Base-by-base conservation (phyloP, 768 basidiomycete species). In the Tulasnella sp. region DNA sequence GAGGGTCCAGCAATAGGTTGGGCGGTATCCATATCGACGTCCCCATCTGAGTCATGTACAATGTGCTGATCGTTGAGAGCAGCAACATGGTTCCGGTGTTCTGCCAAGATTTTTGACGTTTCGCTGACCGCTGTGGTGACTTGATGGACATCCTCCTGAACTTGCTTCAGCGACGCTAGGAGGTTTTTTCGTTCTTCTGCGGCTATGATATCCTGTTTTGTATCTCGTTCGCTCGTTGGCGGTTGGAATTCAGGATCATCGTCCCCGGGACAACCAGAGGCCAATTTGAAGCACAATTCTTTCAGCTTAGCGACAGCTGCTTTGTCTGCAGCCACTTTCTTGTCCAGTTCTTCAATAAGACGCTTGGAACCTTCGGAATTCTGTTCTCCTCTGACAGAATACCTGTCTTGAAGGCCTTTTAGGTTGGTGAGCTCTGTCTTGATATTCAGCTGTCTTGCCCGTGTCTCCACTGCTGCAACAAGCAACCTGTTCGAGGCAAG, bases 241-340 rank as follows among this genome's bases (percentile, higher is more conserved):
- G 64, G 64, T 34, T 69, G 64, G 64, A 69, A 37, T 9, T 69
- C 64, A 12, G 31, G 31, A 18, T 69, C 31, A 31, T 69, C 64
- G 34, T 69, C 64, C 28, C 64, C 64, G 18, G 64, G 64, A 31
- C 31, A 3, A 12, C 64, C 64, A 24, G 64, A 69, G 3, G 64
- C 64, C 16, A 69, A 20, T 18, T 37, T 22, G 34, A 69, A 69
- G 64, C 64, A 69, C 12, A 69, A 28, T 28, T 69, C 64, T 37
- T 69, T 69, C 14, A 69, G 64, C 28, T 69, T 69, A 14, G 64
- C 64, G 28, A 69, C 64, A 37, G 64, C 64, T 34, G 64, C 64
- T 69, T 69, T 69, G 9, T 69, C 64, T 3, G 64, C 64, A 6
- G 64, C 34, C 64, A 69, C 64, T 69, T 69, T 69, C 18, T 69